Percentiles rank a stretch among this genome's conserved stretches.
Conservation (phyloP, 495 filamentous ascomycete genomes). For the Tuber melanosporum region DNA sequence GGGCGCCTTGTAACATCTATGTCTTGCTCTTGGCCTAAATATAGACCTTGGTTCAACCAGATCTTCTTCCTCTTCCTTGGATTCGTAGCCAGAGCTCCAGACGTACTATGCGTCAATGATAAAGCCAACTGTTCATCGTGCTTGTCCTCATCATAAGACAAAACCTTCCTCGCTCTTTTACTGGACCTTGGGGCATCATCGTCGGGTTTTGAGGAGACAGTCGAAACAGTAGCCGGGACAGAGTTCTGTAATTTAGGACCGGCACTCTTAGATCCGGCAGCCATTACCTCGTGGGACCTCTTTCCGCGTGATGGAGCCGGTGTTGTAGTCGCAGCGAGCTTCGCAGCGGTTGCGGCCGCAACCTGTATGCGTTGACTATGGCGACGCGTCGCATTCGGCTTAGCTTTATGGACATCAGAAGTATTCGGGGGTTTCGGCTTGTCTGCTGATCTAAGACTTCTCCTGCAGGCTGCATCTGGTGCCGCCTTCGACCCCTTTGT, state of each 20-base stretch:
- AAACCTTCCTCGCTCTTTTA: conserved; percentile 50
- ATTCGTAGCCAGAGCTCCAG: conserved; percentile 32
- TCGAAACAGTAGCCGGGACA: neutral
- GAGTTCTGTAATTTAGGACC: conserved; percentile 35
- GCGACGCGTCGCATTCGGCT: conserved; percentile 31
- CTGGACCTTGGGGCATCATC: conserved; percentile 24
- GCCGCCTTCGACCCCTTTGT: neutral
- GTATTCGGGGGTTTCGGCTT: neutral
- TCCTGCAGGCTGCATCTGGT: neutral
- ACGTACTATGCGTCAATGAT: conserved; percentile 41
- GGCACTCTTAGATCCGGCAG: conserved; percentile 38
- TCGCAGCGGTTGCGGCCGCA: conserved; percentile 22
- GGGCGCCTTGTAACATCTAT: conserved; percentile 55
- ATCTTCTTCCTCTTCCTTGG: conserved; percentile 53
- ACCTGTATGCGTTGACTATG: conserved; percentile 32
- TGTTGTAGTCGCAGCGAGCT: conserved; percentile 20
- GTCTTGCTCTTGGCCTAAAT: conserved; percentile 69
- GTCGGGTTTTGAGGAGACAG: conserved; percentile 8
- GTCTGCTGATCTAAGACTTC: neutral
- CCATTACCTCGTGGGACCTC: conserved; percentile 37
- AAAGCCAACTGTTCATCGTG: conserved; percentile 41
- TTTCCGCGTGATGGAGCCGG: conserved; percentile 30
- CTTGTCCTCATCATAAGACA: conserved; percentile 46
- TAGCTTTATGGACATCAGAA: neutral
- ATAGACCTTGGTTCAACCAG: conserved; percentile 78